Conservation (phyloP, 2,329 filamentous ascomycete species). For the Penicillium freii region DNA sequence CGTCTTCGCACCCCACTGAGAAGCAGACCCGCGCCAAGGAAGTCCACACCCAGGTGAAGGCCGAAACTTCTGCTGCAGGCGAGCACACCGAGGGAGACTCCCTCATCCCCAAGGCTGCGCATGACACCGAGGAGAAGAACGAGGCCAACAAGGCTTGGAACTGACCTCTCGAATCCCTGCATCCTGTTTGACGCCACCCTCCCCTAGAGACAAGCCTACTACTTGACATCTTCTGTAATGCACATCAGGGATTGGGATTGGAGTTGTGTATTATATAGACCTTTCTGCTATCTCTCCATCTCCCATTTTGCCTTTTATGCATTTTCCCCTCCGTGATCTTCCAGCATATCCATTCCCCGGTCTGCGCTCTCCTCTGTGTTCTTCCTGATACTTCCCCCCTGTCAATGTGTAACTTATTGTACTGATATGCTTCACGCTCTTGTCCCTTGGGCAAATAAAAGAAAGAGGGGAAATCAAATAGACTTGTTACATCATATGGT, state of each 20-base stretch:
- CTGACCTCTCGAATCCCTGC: slow-evolving; percentile 11
- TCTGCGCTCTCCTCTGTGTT: slow-evolving; percentile 21
- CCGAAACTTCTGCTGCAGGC: slow-evolving; percentile 18
- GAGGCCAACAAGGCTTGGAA: slow-evolving; percentile 20
- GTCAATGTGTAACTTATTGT: slow-evolving; percentile 30
- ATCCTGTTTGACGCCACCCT: slow-evolving; percentile 12
- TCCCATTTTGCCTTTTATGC: slow-evolving; percentile 8
- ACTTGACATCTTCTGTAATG: slow-evolving; percentile 8
- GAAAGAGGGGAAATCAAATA: slow-evolving; percentile 30
- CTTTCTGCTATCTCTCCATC: slow-evolving; percentile 16
- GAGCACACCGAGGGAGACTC: slow-evolving; percentile 43
- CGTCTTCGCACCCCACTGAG: slow-evolving; percentile 26
- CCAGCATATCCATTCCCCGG: slow-evolving; percentile 25
- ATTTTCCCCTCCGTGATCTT: slow-evolving; percentile 19
- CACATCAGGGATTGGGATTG: slow-evolving; percentile 13
- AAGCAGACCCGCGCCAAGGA: slow-evolving; percentile 27
- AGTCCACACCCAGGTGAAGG: slow-evolving; percentile 24
- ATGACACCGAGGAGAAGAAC: slow-evolving; percentile 42
- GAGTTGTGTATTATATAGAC: slow-evolving; percentile 29
- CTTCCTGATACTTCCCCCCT: slow-evolving; percentile 9
- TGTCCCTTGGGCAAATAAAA: slow-evolving; percentile 11
- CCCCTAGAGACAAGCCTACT: slow-evolving; percentile 5
- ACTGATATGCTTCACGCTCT: slow-evolving; percentile 26
- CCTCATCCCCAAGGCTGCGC: slow-evolving; percentile 51
- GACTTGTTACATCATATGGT: slow-evolving; percentile 22